Conservation (phyloP, 331 rosid genomes). For the Arachis monticola region DNA sequence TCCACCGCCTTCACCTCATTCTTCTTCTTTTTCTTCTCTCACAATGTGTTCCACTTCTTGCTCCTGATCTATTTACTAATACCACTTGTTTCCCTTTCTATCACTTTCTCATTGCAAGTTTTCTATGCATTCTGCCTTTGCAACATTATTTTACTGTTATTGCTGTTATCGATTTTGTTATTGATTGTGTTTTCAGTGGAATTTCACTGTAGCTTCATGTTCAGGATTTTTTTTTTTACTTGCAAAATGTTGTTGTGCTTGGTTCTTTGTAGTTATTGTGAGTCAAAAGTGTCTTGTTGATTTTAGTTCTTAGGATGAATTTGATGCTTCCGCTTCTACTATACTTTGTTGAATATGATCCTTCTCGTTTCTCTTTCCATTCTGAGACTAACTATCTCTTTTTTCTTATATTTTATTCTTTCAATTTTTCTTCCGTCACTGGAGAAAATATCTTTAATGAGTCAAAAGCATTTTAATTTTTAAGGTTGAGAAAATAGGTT, state of each 20-base stretch:
- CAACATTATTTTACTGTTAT: neutral
- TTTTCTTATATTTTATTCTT: neutral
- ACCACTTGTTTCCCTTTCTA: neutral
- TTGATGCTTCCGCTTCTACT: neutral
- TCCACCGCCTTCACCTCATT: conserved; percentile 19
- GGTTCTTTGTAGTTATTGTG: neutral
- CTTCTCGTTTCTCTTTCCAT: conserved; percentile 4
- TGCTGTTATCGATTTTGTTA: conserved; percentile 12
- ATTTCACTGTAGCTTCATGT: conserved; percentile 38
- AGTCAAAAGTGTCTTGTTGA: conserved; percentile 37
- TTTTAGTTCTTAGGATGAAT: conserved; percentile 28
- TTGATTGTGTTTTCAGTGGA: conserved; percentile 21
- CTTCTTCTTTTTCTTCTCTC: conserved; percentile 24
- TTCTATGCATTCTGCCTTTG: conserved; percentile 21
- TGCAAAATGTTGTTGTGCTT: conserved; percentile 37
- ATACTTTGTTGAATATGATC: neutral
- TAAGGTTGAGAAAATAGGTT: conserved; percentile 28
- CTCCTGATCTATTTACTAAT: neutral
- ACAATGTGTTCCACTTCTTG: conserved; percentile 43
- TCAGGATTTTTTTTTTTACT: neutral
- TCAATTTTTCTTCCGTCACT: neutral
- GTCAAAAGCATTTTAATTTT: neutral
- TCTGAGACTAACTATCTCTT: conserved; percentile 15
- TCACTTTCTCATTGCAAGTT: conserved; percentile 2
- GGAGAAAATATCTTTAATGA: conserved; percentile 8